Conservation (phyloP, 2,329 filamentous ascomycete genomes). For the Colletotrichum scovillei region DNA sequence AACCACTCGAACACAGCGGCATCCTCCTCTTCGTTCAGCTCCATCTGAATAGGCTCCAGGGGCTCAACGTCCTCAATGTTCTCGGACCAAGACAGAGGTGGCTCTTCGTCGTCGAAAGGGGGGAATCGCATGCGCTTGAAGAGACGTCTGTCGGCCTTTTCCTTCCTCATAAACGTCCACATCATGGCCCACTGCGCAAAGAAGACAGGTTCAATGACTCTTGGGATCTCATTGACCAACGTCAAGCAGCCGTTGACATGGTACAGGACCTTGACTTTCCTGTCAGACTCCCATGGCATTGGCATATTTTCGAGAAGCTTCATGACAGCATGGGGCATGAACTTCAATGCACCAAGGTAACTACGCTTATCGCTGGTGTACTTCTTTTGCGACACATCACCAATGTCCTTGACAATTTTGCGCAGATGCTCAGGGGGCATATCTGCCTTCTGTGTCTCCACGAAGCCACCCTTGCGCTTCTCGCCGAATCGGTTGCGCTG, state of each 20-base stretch:
- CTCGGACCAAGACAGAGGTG: constrained; percentile 96
- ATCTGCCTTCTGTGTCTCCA: constrained; percentile 98
- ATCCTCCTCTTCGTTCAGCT: constrained; percentile 94
- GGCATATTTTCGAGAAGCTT: constrained; percentile 99
- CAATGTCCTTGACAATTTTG: constrained; percentile 98
- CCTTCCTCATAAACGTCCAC: constrained; percentile 98
- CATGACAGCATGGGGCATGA: constrained; percentile 98
- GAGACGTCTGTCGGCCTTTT: constrained; percentile 94
- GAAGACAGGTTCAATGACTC: constrained; percentile 97
- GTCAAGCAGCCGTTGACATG: constrained; percentile 98
- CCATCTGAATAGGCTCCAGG: constrained; percentile 97
- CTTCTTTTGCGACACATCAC: constrained; percentile 99
- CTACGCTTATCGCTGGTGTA: constrained; percentile 99
- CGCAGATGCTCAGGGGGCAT: constrained; percentile 98
- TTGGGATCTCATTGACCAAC: constrained; percentile 93
- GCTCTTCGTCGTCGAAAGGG: constrained; percentile 98
- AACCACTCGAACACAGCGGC: constrained; percentile 95
- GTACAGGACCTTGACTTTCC: constrained; percentile 97
- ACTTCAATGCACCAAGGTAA: constrained; percentile 96
- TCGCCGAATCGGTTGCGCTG: constrained; percentile 95
- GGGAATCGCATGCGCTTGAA: constrained; percentile 99
- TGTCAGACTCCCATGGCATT: constrained; percentile 98
- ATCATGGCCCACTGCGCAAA: constrained; percentile 99
- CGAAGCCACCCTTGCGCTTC: constrained; percentile 95
- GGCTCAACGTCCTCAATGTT: constrained; percentile 99